Evolutionary conservation across 2,329 filamentous ascomycete genomes (phyloP).

Genomic region (Monilinia fructigena): DNA sequence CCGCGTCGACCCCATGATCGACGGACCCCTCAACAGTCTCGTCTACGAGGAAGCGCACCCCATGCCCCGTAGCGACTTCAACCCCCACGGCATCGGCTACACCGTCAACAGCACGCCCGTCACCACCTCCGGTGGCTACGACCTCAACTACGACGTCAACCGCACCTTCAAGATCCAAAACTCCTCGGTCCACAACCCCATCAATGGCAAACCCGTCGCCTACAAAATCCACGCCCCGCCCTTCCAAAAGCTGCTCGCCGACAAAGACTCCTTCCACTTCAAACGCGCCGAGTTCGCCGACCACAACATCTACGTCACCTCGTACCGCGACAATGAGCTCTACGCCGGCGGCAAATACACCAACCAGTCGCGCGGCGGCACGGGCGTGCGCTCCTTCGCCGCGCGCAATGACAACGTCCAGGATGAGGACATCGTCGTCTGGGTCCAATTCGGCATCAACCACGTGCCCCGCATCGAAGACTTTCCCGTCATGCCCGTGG

Average conservation of each 20-base stretch:
- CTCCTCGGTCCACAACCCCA: slow-evolving; percentile 49
- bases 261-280: slow-evolving; percentile 47
- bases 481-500: slow-evolving; percentile 67
- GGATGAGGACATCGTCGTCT: slow-evolving; percentile 56
- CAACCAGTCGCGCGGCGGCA: slow-evolving; percentile 54
- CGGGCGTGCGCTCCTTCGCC: slow-evolving; percentile 55
- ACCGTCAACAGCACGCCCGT: slow-evolving; percentile 49
- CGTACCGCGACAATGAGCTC: slow-evolving; percentile 52
- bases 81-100: slow-evolving; percentile 54
- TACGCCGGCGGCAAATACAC: slow-evolving; percentile 56
- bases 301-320: slow-evolving; percentile 55
- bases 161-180: slow-evolving; percentile 61
- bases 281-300: slow-evolving; percentile 55
- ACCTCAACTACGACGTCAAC: slow-evolving; percentile 49
- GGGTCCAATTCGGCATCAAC: slow-evolving; percentile 60
- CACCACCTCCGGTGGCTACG: slow-evolving; percentile 47
- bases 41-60: slow-evolving; percentile 59
- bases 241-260: slow-evolving; percentile 57
- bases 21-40: slow-evolving; percentile 54
- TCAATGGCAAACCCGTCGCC: slow-evolving; percentile 53
- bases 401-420: slow-evolving; percentile 49
- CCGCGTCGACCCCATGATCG: slow-evolving; percentile 61
- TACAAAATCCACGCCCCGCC: slow-evolving; percentile 57
- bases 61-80: slow-evolving; percentile 55
- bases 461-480: slow-evolving; percentile 65